These are phyloP conservation scores for Coprinopsis strossmayeri DNA, from an alignment of 768 basidiomycete species.

Conservation along the genomic window DNA sequence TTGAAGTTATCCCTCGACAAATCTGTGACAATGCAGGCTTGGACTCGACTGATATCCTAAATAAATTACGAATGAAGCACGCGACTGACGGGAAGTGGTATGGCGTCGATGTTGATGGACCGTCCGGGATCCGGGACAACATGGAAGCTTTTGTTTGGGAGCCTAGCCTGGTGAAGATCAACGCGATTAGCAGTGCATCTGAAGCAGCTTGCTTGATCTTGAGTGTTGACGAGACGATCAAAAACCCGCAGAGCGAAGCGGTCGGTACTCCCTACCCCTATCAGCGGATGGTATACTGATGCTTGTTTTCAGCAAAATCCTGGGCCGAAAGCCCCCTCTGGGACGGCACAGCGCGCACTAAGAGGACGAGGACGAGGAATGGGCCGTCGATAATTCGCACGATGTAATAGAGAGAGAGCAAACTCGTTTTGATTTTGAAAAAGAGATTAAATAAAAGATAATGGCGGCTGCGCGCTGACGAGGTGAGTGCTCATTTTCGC, in stretches of 20 bases:
- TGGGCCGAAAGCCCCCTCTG: constrained; percentile 89
- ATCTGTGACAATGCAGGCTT: constrained; percentile 98
- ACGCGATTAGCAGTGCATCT: constrained; percentile 91
- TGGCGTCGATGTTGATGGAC: constrained; percentile 91
- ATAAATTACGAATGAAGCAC: constrained; percentile 96
- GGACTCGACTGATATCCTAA: constrained; percentile 95
- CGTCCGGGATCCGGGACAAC: constrained; percentile 87
- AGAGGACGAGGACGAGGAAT: constrained; percentile 84
- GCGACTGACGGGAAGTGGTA: constrained; percentile 84
- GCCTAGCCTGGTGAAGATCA: constrained; percentile 89
- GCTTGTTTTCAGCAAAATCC: constrained; percentile 49
- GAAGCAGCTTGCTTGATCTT: constrained; percentile 96
- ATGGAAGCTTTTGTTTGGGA: constrained; percentile 99
- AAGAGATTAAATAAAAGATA: not conserved
- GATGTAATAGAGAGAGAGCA: constrained; percentile 3
- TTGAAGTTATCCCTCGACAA: constrained; percentile 96
- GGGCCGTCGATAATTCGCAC: constrained; percentile 50
- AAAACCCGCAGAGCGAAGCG: constrained; percentile 90
- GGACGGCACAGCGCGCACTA: constrained; percentile 79
- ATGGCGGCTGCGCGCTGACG: no score
- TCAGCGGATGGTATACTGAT: constrained; percentile 14
- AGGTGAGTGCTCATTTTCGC: no score
- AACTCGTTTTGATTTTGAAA: constrained; percentile 9
- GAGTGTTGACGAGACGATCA: constrained; percentile 95
- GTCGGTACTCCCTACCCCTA: constrained; percentile 36